Base-by-base conservation (phyloP, 1,139 yeast species). In the Martiniozyma asiatica region DNA sequence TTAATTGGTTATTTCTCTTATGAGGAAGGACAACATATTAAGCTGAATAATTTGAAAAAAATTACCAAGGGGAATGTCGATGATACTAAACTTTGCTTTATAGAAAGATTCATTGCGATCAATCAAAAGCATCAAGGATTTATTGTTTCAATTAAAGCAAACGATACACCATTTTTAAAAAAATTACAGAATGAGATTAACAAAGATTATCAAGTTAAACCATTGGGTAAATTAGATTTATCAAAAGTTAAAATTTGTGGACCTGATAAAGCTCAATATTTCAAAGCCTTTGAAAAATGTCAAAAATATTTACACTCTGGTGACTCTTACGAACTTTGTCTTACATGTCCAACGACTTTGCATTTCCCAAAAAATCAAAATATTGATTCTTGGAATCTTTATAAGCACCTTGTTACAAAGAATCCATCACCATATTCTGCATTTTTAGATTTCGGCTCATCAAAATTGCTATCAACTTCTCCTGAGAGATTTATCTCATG, bases 391-490 rank as follows among this genome's bases (percentile, higher is more conserved):
- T 89, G 97, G 96, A 71, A 70, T 16, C 62, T 89, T 5, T 92
- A 85, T 56, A 76, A 79, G 46, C 66, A 73, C 1, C 59, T 89
- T 31, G 71, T 82, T 0, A 51, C 58, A 16, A 69, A 68, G 35
- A 92, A 92, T 48, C 97, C 98, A 3, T 82, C 97, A 0, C 98
- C 99, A 1, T 87, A 80, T 50, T 76, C 95, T 1, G 77, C 93
- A 37, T 89, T 60, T 49, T 61, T 89, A 61, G 67, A 73, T 29
- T 79, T 87, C 44, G 72, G 65, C n/a, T 56, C 63, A 12, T 69
- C 81, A 23, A 57, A 63, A 5, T 58, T 92, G 24, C 64, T 89
- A 4, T 84, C 95, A 1, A 78, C 96, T 0, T 87, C 97, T 0
- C 99, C 99, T 0, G 99, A 92, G 51, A 60, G 98, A 35, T 92